Evolutionary conservation across 192 early-diverging fungal species (phyloP), one percentile per base, ranked within the genome.

Genomic region (Coemansia sp.): DNA sequence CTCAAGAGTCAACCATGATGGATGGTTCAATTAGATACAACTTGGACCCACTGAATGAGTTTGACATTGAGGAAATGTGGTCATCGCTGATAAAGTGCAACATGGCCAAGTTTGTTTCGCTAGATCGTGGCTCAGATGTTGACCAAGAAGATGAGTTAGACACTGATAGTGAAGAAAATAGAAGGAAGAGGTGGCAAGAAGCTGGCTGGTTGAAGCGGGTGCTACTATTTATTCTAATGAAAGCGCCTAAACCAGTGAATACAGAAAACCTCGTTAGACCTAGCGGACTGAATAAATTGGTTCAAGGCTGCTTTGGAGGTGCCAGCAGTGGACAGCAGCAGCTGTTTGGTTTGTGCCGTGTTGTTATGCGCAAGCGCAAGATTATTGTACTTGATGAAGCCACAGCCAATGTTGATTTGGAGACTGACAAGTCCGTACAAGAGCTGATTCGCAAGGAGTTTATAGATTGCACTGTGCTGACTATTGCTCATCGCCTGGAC

Each of bases 1-100:
- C 88, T 8, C 88, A 89, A 68, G 90, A 91, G 34, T 86, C 90
- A 6, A 78, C 84, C 3, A 61, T 91, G 19, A 89, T 91, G 62
- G 78, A 73, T 54, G 89, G 90, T 4, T 81, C 88, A 2, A 66
- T 91, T 56, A 77, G 88, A 3, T 67, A 75, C 53, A 93, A 93
- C 68, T 63, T 93, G 40, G 89, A 93, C 63, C 91, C 89, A 6
- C 84, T 90, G 37, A 59, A 69, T 7, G 39, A 70, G 31, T 64
- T 34, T 27, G 24, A 27, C 1, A 1, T 27, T 27, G 24, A 27
- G 1, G 1, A 1, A 1, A 27, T 27, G 24, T 27, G 24, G 24
- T 0, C 24, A 27, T 27, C 24, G 24, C 24, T 27, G 24, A 27
- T 27, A 27, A 27, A 5, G 62, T 71, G 69, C 63, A 59, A 50